phyloP scores from a whole-genome alignment of 164 flowering plant genomes.

The Magnolia officinalis region DNA sequence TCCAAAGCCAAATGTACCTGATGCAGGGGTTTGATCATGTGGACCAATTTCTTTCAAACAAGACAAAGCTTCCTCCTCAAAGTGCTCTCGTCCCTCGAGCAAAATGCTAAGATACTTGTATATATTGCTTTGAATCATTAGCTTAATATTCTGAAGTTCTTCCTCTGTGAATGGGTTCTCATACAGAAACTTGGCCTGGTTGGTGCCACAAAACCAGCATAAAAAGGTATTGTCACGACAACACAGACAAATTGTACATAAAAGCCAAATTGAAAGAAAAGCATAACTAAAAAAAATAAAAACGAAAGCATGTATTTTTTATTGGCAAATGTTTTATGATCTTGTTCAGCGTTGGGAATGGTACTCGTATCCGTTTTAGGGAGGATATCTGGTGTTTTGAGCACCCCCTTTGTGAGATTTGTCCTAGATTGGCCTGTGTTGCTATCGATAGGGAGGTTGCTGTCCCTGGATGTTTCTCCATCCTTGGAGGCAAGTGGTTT shows the following conservation, averaged over 20 bases:
- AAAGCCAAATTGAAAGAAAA: not conserved
- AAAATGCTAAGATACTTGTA: conserved; percentile 90
- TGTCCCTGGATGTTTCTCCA: no score
- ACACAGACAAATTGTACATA: not conserved
- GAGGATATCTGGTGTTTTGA: no score
- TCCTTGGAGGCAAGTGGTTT: no score
- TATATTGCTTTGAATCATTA: conserved; percentile 97
- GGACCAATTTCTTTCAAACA: conserved; percentile 22
- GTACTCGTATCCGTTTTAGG: no score
- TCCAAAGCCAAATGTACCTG: conserved; percentile 30
- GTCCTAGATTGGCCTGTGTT: no score
- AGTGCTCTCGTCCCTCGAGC: conserved; percentile 92
- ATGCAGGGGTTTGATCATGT: conserved; percentile 31
- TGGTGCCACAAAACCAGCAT: conserved; percentile 9
- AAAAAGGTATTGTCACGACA: not conserved
- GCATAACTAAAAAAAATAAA: not conserved
- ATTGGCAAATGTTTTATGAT: not conserved
- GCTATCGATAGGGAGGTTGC: no score
- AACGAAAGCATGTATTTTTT: not conserved
- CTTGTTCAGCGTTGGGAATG: not conserved
- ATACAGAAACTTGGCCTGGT: conserved; percentile 86
- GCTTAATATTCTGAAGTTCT: conserved; percentile 75
- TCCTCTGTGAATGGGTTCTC: conserved; percentile 70
- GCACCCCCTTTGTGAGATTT: no score
- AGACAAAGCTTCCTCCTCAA: conserved; percentile 80